A percentile compares a stretch with the other conserved stretches of the same genome.
Evolutionary conservation across 345 rosid genomes (phyloP).

Genomic region (Hibiscus tridactylites): DNA sequence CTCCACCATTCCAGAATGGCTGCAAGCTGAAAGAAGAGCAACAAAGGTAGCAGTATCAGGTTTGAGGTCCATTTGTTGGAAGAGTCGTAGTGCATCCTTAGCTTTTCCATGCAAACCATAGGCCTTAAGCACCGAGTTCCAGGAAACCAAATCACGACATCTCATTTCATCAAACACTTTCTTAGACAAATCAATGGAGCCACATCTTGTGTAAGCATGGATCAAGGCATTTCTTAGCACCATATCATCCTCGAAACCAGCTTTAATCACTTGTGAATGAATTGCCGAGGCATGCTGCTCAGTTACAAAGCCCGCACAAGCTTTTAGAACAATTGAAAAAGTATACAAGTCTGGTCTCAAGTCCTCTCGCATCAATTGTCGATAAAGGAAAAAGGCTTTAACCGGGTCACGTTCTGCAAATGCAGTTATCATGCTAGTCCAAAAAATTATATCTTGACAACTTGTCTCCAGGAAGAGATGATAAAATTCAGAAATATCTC

Average conservation of each 20-base stretch:
- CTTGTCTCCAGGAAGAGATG: conserved; percentile 49
- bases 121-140: conserved; percentile 90
- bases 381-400: conserved; percentile 52
- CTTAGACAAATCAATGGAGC: conserved; percentile 50
- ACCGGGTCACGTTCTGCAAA: conserved; percentile 61
- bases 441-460: conserved; percentile 47
- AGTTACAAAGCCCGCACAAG: conserved; percentile 70
- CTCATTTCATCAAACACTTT: conserved; percentile 62
- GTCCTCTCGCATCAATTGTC: conserved; percentile 38
- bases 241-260: conserved; percentile 51
- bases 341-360: conserved; percentile 67
- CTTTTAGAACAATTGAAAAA: conserved; percentile 67
- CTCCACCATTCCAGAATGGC: conserved; percentile 79
- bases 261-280: conserved; percentile 56
- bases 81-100: conserved; percentile 52
- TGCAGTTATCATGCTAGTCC: conserved; percentile 80
- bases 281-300: conserved; percentile 46
- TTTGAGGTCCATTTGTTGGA: conserved; percentile 42
- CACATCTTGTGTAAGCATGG: conserved; percentile 81
- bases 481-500: conserved; percentile 45
- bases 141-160: conserved; percentile 48
- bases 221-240: conserved; percentile 66
- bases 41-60: conserved; percentile 79
- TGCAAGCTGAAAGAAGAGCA: conserved; percentile 75
- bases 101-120: conserved; percentile 74